Percentiles rank a stretch among this genome's conserved stretches.
phyloP scores from a whole-genome alignment of 306 rosid genomes.

The Quercus suber region DNA sequence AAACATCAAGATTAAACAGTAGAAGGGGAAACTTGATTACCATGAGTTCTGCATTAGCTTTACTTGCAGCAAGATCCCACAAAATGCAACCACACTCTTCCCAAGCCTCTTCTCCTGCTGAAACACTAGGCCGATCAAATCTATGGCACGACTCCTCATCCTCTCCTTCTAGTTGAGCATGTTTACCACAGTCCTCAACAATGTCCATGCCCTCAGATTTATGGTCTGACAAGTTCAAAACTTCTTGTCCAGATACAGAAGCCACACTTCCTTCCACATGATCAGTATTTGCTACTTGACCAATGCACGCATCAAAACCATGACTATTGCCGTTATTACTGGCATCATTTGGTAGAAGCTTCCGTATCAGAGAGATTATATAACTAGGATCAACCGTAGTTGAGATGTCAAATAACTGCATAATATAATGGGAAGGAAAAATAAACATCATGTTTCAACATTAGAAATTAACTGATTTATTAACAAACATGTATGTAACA shows the following conservation, averaged over 20 bases:
- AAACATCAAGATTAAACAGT: background rate
- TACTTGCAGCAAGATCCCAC: slow-evolving; percentile 90
- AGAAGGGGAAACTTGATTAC: slow-evolving; percentile 33
- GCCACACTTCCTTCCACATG: slow-evolving; percentile 26
- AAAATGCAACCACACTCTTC: slow-evolving; percentile 84
- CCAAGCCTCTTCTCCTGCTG: slow-evolving; percentile 51
- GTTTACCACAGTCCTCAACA: slow-evolving; percentile 36
- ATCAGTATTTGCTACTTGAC: slow-evolving; percentile 12
- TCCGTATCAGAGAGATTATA: slow-evolving; percentile 80
- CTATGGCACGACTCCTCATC: slow-evolving; percentile 7
- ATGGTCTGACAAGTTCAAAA: background rate
- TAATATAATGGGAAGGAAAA: background rate
- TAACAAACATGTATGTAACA: too few species aligned
- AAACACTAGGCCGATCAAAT: slow-evolving; percentile 13
- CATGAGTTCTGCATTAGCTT: slow-evolving; percentile 87
- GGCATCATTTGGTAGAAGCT: slow-evolving; percentile 57
- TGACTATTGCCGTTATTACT: slow-evolving; percentile 7
- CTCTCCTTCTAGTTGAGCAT: slow-evolving; percentile 23
- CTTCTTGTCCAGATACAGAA: slow-evolving; percentile 17
- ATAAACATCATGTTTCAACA: background rate
- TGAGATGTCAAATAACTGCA: slow-evolving; percentile 82
- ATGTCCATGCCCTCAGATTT: slow-evolving; percentile 41
- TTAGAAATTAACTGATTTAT: background rate
- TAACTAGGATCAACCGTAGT: slow-evolving; percentile 95
- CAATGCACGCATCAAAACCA: slow-evolving; percentile 18